Evolutionary conservation across 2,329 filamentous ascomycete genomes (phyloP).

Genomic region (Geosmithia morbida): DNA sequence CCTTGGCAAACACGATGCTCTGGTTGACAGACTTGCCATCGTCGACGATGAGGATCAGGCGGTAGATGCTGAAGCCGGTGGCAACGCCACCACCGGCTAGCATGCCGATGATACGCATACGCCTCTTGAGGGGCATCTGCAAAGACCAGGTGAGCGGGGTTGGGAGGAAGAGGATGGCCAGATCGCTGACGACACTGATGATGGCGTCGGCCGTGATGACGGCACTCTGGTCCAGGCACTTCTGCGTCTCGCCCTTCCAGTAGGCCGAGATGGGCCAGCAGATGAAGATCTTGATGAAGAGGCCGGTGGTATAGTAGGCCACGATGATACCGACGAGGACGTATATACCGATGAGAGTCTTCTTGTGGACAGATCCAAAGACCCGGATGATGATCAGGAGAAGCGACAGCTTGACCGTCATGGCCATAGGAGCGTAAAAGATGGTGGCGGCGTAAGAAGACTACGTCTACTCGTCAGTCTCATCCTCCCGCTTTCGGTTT

Average conservation of each 20-base stretch:
- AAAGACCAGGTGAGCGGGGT: conserved; percentile 17
- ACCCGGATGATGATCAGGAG: conserved; percentile 26
- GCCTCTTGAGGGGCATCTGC: conserved; percentile 12
- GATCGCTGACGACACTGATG: conserved; percentile 15
- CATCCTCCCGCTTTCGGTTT: no score
- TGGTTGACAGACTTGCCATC: conserved; percentile 10
- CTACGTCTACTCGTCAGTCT: no score
- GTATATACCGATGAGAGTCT: conserved; percentile 21
- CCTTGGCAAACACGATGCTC: conserved; percentile 12
- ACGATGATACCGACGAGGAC: conserved; percentile 20
- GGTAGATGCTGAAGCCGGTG: conserved; percentile 15
- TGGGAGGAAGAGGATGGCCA: conserved; percentile 14
- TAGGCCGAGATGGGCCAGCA: conserved; percentile 25
- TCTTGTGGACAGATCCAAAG: conserved; percentile 22
- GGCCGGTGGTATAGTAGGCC: conserved; percentile 22
- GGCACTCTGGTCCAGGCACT: conserved; percentile 19
- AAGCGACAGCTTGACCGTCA: conserved; percentile 25
- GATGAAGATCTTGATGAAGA: conserved; percentile 25
- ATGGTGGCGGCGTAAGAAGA: conserved; percentile 25
- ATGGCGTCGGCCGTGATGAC: conserved; percentile 16
- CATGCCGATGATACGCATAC: conserved; percentile 13
- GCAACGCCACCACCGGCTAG: conserved; percentile 16
- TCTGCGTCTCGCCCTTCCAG: conserved; percentile 16
- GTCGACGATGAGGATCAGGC: conserved; percentile 10
- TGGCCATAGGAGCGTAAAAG: conserved; percentile 28